A percentile compares a stretch with the other conserved stretches of the same genome.
Conservation (phyloP, 768 basidiomycete genomes). For the Hypsizygus marmoreus region DNA sequence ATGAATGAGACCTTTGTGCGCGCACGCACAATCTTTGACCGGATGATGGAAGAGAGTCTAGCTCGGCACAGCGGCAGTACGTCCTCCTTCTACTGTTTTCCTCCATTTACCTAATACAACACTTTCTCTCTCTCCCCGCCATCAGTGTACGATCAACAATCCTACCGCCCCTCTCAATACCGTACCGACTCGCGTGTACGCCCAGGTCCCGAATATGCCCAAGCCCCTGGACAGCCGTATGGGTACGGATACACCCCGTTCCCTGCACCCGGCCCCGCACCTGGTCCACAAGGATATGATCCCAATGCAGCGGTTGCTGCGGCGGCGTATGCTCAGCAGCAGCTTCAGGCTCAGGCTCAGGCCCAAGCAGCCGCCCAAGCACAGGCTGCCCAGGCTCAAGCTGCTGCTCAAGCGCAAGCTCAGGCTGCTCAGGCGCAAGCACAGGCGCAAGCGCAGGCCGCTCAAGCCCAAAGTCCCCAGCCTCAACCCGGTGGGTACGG, state of each 20-base stretch:
- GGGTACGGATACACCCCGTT: conserved; percentile 44
- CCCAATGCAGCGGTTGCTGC: no score
- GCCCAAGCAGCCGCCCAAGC: conserved; percentile 1
- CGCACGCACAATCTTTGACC: conserved; percentile 86
- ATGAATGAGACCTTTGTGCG: conserved; percentile 95
- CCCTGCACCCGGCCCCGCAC: conserved; percentile 24
- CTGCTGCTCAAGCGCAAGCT: conserved; percentile 14
- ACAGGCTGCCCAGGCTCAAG: conserved; percentile 13
- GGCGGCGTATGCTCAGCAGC: conserved; percentile 24
- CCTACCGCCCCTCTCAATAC: conserved; percentile 23
- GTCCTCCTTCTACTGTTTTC: conserved; percentile 18
- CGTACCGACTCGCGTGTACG: conserved; percentile 24
- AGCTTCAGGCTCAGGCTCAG: conserved; percentile 15
- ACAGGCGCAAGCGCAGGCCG: conserved; percentile 20
- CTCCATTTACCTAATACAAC: background rate
- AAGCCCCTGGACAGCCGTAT: conserved; percentile 33
- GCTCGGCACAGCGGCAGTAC: conserved; percentile 69
- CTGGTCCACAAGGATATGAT: conserved; percentile 19
- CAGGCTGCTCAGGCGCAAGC: conserved; percentile 22
- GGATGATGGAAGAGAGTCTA: conserved; percentile 91
- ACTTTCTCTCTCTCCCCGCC: background rate
- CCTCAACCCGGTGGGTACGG: conserved; percentile 22
- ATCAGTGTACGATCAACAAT: conserved; percentile 57
- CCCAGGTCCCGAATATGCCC: conserved; percentile 55
- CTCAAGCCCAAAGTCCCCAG: conserved; percentile 10